Conservation (phyloP, 495 filamentous ascomycete genomes). For the Penicillium turbatum region DNA sequence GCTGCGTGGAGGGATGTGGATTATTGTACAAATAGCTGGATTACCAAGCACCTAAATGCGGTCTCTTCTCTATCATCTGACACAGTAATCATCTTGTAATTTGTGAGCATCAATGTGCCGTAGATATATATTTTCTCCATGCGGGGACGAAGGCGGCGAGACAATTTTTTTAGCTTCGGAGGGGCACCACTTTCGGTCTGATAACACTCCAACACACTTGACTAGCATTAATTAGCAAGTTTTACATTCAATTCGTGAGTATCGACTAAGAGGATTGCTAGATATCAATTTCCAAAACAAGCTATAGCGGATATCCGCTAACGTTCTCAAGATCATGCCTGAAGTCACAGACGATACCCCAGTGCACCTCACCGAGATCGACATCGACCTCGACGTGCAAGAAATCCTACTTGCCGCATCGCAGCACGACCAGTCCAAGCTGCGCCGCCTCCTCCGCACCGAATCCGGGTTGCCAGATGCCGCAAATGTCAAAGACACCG, state of each 20-base stretch:
- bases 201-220: not conserved
- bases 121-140: conserved; percentile 6
- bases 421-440: conserved; percentile 68
- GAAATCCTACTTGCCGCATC: conserved; percentile 75
- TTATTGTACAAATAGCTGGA: conserved; percentile 46
- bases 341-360: conserved; percentile 26
- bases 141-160: conserved; percentile 39
- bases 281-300: not conserved
- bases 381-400: conserved; percentile 45
- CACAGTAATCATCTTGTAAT: not conserved
- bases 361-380: conserved; percentile 26
- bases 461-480: conserved; percentile 43
- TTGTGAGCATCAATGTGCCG: not conserved
- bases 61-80: conserved; percentile 39
- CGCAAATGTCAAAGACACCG: conserved; percentile 76
- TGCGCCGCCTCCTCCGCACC: conserved; percentile 70
- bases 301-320: not conserved
- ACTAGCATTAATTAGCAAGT: not conserved
- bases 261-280: not conserved
- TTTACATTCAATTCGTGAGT: not conserved
- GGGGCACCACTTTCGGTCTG: not conserved
- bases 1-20: conserved; percentile 22
- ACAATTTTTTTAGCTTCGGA: conserved; percentile 19
- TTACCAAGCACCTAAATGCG: conserved; percentile 32
- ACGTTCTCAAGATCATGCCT: conserved; percentile 16